A percentile compares a stretch with the other conserved stretches of the same genome.
Conservation (phyloP, 2,329 filamentous ascomycete species). For the Sporothrix euskadiensis region DNA sequence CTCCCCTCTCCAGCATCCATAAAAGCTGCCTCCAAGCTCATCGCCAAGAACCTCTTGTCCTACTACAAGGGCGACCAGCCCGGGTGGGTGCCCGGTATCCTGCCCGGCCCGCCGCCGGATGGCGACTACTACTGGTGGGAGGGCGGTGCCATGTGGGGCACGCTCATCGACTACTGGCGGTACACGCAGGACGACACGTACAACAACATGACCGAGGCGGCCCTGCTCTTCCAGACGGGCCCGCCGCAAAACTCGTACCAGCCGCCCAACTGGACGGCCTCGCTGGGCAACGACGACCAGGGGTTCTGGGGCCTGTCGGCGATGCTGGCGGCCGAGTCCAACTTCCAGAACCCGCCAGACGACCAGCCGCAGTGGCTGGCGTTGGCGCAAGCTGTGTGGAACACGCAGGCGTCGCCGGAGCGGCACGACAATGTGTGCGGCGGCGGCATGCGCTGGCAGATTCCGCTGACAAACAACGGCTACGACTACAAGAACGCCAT, state of each 20-base stretch:
- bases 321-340: slow-evolving; percentile 69
- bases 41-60: slow-evolving; percentile 53
- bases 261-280: slow-evolving; percentile 65
- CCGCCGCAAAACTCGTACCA: slow-evolving; percentile 70
- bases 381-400: slow-evolving; percentile 77
- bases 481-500: slow-evolving; percentile 68
- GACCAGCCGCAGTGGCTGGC: slow-evolving; percentile 66
- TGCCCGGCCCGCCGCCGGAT: slow-evolving; percentile 55
- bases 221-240: slow-evolving; percentile 73
- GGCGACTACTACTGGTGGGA: slow-evolving; percentile 75
- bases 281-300: slow-evolving; percentile 74
- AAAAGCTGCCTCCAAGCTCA: slow-evolving; percentile 45
- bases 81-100: slow-evolving; percentile 52
- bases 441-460: slow-evolving; percentile 81
- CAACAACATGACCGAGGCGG: slow-evolving; percentile 66
- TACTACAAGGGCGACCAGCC: slow-evolving; percentile 52
- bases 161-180: slow-evolving; percentile 78
- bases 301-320: slow-evolving; percentile 72
- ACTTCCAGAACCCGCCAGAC: slow-evolving; percentile 60
- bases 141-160: slow-evolving; percentile 70
- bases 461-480: slow-evolving; percentile 78
- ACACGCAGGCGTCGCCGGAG: slow-evolving; percentile 62
- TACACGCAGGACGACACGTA: slow-evolving; percentile 58
- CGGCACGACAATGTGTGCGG: slow-evolving; percentile 71
- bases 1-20: slow-evolving; percentile 45